Percentiles rank a stretch among this genome's conserved stretches.
These are phyloP conservation scores for Mediolabrus comicus DNA, from an alignment of 108 stramenopile genomes.

Conservation along the genomic window DNA sequence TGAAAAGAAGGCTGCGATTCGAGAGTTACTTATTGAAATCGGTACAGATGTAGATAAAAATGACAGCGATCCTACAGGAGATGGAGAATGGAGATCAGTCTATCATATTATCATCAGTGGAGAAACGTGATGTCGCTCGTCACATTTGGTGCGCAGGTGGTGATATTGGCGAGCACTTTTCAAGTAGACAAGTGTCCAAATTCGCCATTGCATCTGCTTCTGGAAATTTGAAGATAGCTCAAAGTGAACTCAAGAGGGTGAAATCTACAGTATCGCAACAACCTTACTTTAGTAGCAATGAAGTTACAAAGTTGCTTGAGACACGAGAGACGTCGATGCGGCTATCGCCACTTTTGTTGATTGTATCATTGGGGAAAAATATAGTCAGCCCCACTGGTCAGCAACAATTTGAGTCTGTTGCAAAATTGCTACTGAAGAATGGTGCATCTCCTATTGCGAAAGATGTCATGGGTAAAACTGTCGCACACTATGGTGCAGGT, in stretches of 20 bases:
- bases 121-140: conserved; percentile 8
- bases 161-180: conserved; percentile 20
- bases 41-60: conserved; percentile 41
- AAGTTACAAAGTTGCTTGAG: conserved; percentile 21
- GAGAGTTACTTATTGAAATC: conserved; percentile 10
- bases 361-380: conserved; percentile 33
- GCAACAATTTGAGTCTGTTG: conserved; percentile 2
- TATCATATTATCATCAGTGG: background rate
- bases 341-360: conserved; percentile 34
- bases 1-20: conserved; percentile 20
- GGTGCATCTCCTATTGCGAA: conserved; percentile 45
- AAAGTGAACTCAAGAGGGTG: conserved; percentile 1
- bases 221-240: conserved; percentile 11
- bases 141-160: conserved; percentile 33
- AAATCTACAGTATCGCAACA: background rate
- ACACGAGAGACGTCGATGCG: conserved; percentile 39
- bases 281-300: conserved; percentile 2
- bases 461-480: conserved; percentile 52
- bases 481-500: conserved; percentile 52
- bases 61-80: conserved; percentile 41
- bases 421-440: conserved; percentile 27
- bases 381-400: background rate
- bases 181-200: background rate
- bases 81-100: conserved; percentile 49
- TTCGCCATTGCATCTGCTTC: conserved; percentile 19